Evolutionary conservation across 2,329 filamentous ascomycete genomes (phyloP).

Genomic region (Blumeria hordei): DNA sequence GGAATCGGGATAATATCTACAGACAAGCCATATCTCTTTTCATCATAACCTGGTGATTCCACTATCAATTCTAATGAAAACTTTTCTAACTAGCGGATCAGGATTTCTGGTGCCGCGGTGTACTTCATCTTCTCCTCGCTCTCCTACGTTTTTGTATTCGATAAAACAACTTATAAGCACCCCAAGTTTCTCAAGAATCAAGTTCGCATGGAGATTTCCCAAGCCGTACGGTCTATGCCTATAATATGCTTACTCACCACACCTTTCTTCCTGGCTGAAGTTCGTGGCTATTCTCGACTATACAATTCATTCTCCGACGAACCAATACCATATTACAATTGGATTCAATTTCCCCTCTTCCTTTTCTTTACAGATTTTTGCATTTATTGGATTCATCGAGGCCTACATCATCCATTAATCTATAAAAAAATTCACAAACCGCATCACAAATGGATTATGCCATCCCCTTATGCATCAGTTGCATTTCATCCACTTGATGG

Average conservation of each 20-base stretch:
- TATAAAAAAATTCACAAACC: constrained; percentile 91
- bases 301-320: constrained; percentile 61
- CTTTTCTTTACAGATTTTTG: constrained; percentile 68
- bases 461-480: constrained; percentile 74
- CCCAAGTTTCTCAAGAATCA: constrained; percentile 93
- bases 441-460: constrained; percentile 99
- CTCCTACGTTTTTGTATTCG: constrained; percentile 76
- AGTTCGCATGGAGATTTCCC: constrained; percentile 60
- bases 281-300: constrained; percentile 64
- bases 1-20: constrained; percentile 51
- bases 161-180: constrained; percentile 70
- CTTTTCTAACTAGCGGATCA: constrained; percentile 17
- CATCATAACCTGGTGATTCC: constrained; percentile 58
- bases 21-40: constrained; percentile 57
- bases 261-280: constrained; percentile 60
- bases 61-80: not conserved
- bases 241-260: constrained; percentile 62
- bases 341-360: constrained; percentile 69
- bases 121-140: constrained; percentile 70
- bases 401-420: constrained; percentile 51
- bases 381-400: constrained; percentile 84
- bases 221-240: constrained; percentile 55
- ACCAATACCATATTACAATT: constrained; percentile 55
- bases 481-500: constrained; percentile 91
- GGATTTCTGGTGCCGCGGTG: constrained; percentile 61